phyloP scores from a whole-genome alignment of 1,284 basidiomycete genomes.

The Calocybe gambosa region DNA sequence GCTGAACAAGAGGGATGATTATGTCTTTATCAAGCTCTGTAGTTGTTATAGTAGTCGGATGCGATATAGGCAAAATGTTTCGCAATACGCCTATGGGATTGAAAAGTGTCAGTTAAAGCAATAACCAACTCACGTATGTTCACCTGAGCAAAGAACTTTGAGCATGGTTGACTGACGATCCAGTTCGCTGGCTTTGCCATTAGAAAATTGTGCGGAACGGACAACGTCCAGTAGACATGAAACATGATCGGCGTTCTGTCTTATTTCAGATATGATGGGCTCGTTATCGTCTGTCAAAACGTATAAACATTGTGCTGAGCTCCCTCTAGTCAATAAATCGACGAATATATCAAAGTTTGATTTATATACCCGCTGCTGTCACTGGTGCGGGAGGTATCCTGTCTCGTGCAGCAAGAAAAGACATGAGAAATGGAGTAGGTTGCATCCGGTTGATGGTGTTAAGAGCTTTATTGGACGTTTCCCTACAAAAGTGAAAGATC shows the following conservation, averaged over 20 bases:
- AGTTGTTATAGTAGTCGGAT: constrained; percentile 53
- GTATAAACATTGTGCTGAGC: constrained; percentile 81
- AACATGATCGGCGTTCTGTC: constrained; percentile 56
- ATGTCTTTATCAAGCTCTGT: constrained; percentile 69
- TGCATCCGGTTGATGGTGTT: constrained; percentile 78
- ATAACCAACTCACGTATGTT: constrained; percentile 14
- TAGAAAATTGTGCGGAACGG: constrained; percentile 29
- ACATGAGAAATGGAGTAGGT: constrained; percentile 76
- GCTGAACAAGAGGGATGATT: constrained; percentile 67
- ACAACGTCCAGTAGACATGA: constrained; percentile 70
- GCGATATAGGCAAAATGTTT: constrained; percentile 69
- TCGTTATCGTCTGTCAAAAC: constrained; percentile 86
- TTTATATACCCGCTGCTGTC: constrained; percentile 64
- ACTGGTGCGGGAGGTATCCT: constrained; percentile 66
- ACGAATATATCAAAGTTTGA: not conserved
- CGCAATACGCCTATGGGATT: constrained; percentile 57
- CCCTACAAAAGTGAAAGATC: constrained; percentile 47
- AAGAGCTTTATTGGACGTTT: constrained; percentile 88
- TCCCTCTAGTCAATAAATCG: constrained; percentile 2
- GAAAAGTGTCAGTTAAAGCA: not conserved
- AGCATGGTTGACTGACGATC: constrained; percentile 52
- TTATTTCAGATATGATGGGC: constrained; percentile 58
- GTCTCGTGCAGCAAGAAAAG: constrained; percentile 68
- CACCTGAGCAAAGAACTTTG: constrained; percentile 69
- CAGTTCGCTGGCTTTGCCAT: constrained; percentile 40